Conservation (phyloP, 495 filamentous ascomycete genomes). For the Penicillium nucicola region DNA sequence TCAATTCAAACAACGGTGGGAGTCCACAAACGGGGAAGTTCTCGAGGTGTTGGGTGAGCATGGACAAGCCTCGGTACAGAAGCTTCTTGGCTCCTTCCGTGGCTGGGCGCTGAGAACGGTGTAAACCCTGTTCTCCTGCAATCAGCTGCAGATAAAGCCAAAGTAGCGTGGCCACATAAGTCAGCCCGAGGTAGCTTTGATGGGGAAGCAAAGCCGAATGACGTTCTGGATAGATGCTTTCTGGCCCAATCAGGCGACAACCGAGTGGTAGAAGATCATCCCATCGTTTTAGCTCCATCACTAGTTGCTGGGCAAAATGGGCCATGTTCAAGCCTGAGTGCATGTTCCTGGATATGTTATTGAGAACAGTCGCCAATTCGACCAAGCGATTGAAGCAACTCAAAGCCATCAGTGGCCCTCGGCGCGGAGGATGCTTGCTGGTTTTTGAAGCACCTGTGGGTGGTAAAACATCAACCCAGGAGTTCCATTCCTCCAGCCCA, state of each 20-base stretch:
- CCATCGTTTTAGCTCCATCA: constrained; percentile 39
- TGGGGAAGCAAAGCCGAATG: constrained; percentile 46
- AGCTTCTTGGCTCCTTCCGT: constrained; percentile 44
- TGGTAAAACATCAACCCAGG: constrained; percentile 57
- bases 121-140: constrained; percentile 30
- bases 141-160: constrained; percentile 42
- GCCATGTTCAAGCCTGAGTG: constrained; percentile 30
- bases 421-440: constrained; percentile 34
- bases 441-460: constrained; percentile 29
- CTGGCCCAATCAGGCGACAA: constrained; percentile 40
- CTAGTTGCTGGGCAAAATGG: constrained; percentile 37
- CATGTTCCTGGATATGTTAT: constrained; percentile 38
- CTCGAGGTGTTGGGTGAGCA: constrained; percentile 45
- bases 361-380: constrained; percentile 47
- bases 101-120: constrained; percentile 35
- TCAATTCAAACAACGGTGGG: constrained; percentile 45
- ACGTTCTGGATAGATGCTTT: constrained; percentile 43
- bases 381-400: constrained; percentile 61
- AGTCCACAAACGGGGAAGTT: constrained; percentile 46
- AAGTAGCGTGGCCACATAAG: constrained; percentile 45
- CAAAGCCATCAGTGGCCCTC: constrained; percentile 53
- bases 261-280: constrained; percentile 40
- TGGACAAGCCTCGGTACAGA: constrained; percentile 38
- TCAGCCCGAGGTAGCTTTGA: constrained; percentile 45
- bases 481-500: constrained; percentile 71